A percentile compares a stretch with the other conserved stretches of the same genome.
Evolutionary conservation across 2,329 filamentous ascomycete genomes (phyloP).

Genomic region (Blumeria hordei): DNA sequence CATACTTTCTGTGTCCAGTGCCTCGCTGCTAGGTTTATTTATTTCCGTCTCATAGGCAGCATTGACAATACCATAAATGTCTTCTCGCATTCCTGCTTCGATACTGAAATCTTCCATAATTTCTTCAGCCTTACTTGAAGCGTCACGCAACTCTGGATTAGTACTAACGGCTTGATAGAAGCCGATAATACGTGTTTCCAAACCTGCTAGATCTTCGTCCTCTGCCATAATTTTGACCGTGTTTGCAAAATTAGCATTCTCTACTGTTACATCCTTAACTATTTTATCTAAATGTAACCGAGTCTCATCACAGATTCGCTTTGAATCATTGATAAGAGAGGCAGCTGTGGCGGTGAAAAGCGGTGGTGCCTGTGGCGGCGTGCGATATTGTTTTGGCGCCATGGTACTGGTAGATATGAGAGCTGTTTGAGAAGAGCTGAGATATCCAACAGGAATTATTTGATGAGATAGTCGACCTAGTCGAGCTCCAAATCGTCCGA

Average conservation of each 20-base stretch:
- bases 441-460: constrained; percentile 18
- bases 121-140: constrained; percentile 52
- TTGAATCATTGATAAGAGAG: constrained; percentile 40
- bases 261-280: constrained; percentile 28
- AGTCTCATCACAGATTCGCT: constrained; percentile 32
- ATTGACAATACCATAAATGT: constrained; percentile 46
- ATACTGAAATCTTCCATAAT: constrained; percentile 55
- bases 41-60: constrained; percentile 30
- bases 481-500: constrained; percentile 19
- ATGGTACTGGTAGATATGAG: constrained; percentile 29
- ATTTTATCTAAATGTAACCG: constrained; percentile 16
- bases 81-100: constrained; percentile 59
- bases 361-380: constrained; percentile 54
- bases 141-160: constrained; percentile 43
- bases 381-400: constrained; percentile 42
- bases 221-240: constrained; percentile 41
- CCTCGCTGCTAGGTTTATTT: constrained; percentile 14
- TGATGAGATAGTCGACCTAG: constrained; percentile 33
- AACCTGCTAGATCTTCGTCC: constrained; percentile 40
- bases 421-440: constrained; percentile 2
- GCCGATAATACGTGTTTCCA: constrained; percentile 40
- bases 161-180: constrained; percentile 64
- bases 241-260: constrained; percentile 27
- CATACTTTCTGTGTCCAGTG: constrained; percentile 41
- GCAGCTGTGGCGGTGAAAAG: constrained; percentile 53